Conservation (phyloP, 306 rosid species). For the Sphenostylis stenocarpa region DNA sequence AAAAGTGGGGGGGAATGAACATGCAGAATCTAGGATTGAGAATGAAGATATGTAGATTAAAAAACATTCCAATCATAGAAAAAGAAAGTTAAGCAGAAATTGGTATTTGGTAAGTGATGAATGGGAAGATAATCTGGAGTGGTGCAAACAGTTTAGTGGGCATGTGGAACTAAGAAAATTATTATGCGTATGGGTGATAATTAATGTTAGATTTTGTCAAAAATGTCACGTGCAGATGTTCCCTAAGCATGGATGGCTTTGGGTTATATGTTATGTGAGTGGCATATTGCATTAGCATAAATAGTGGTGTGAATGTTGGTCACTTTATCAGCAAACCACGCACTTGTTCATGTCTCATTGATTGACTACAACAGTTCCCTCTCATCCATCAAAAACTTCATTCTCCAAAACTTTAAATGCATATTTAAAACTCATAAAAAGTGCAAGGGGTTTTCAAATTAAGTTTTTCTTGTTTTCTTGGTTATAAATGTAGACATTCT, state of each 20-base stretch:
- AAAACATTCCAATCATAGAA: neutral
- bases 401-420: slow-evolving; percentile 45
- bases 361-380: slow-evolving; percentile 45
- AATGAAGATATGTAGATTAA: neutral
- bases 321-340: slow-evolving; percentile 39
- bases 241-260: slow-evolving; percentile 40
- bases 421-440: slow-evolving; percentile 31
- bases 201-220: slow-evolving; percentile 38
- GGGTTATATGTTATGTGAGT: slow-evolving; percentile 50
- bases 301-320: slow-evolving; percentile 46
- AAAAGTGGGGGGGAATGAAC: neutral
- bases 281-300: slow-evolving; percentile 27
- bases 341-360: slow-evolving; percentile 54
- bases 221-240: slow-evolving; percentile 57
- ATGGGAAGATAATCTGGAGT: neutral
- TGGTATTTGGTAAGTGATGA: slow-evolving; percentile 12
- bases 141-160: slow-evolving; percentile 5
- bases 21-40: slow-evolving; percentile 19
- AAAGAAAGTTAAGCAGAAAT: slow-evolving; percentile 19
- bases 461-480: neutral
- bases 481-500: slow-evolving; percentile 36
- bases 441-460: slow-evolving; percentile 27
- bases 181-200: neutral
- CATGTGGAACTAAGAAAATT: slow-evolving; percentile 28
- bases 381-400: slow-evolving; percentile 20